Evolutionary conservation across 225 moss, liverwort and hornwort species (phyloP), one percentile per base, ranked within the genome.

Genomic region (Rhytidiadelphus loreus): DNA sequence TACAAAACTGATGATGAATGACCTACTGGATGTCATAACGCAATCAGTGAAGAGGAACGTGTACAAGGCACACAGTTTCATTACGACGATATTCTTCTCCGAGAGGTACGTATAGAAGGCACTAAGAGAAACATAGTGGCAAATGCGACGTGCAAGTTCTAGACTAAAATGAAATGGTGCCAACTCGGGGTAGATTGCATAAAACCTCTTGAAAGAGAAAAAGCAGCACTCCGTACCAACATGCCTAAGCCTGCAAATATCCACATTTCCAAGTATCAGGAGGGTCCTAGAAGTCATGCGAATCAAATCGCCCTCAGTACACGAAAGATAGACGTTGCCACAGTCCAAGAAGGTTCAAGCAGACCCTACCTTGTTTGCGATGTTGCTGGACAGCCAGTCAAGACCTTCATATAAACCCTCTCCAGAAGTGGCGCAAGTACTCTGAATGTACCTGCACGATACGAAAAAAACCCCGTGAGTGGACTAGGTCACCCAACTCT

Each of bases 361-460:
- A 24, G 5, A 53, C 48, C 55, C 23, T 85, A 94, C 96, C 97
- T 98, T 98, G 89, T 94, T 98, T 2, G 97, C 96, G 80, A 98
- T 98, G 60, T 96, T 98, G 94, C 94, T 98, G 21, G 97, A 98
- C 70, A 98, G 94, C 97, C 97, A 98, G 90, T 98, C 97, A 5
- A 87, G 87, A 71, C 87, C 87, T 81, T 87, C 87, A 81, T 87
- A 87, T 81, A 87, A 87, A 71, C 87, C 87, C 92, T 98, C 97
- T 72, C 97, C 96, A 24, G 96, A 98, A 26, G 96, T 98, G 24
- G 97, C 96, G 88, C 95, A 97, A 26, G 97, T 96, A 76, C 96
- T 97, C 94, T 97, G 96, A 43, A 95, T 96, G 60, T 88, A 86
- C 88, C 88, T 88, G 87, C 82, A 84, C 57, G 2, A 30, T 11